phyloP scores from a whole-genome alignment of 1,284 basidiomycete species.

The Pseudozyma pruni region DNA sequence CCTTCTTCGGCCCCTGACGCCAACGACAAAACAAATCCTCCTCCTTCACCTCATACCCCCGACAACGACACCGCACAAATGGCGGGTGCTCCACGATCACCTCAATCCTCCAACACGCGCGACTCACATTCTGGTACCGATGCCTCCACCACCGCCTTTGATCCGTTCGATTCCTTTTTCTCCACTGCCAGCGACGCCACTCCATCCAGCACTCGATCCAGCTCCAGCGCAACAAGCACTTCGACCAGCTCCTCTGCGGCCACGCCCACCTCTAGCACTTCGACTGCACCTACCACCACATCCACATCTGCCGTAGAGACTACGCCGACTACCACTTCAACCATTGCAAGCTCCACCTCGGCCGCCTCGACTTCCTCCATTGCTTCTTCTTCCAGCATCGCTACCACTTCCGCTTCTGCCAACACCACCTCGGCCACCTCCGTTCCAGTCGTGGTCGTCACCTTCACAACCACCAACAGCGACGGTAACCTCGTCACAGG shows the following conservation, averaged over 20 bases:
- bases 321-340: conserved; percentile 10
- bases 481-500: conserved; percentile 31
- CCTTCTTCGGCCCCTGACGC: background rate
- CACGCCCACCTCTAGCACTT: conserved; percentile 14
- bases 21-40: background rate
- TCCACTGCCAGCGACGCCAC: conserved; percentile 1
- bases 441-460: conserved; percentile 40
- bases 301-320: conserved; percentile 12
- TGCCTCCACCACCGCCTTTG: conserved; percentile 6
- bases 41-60: conserved; percentile 4
- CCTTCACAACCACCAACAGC: conserved; percentile 28
- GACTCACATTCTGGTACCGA: background rate
- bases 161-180: background rate
- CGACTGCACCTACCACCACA: conserved; percentile 15
- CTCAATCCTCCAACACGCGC: conserved; percentile 8
- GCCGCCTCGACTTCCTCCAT: conserved; percentile 13
- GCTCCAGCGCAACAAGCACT: background rate
- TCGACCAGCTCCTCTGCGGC: conserved; percentile 6
- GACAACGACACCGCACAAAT: background rate
- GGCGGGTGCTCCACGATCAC: conserved; percentile 23
- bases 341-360: conserved; percentile 12
- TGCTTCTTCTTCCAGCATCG: conserved; percentile 7
- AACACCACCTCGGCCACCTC: conserved; percentile 7
- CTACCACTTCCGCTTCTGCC: conserved; percentile 11
- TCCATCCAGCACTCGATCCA: conserved; percentile 1